Conservation (phyloP, 805 yeast species). For the Ogataea nonfermentans region DNA sequence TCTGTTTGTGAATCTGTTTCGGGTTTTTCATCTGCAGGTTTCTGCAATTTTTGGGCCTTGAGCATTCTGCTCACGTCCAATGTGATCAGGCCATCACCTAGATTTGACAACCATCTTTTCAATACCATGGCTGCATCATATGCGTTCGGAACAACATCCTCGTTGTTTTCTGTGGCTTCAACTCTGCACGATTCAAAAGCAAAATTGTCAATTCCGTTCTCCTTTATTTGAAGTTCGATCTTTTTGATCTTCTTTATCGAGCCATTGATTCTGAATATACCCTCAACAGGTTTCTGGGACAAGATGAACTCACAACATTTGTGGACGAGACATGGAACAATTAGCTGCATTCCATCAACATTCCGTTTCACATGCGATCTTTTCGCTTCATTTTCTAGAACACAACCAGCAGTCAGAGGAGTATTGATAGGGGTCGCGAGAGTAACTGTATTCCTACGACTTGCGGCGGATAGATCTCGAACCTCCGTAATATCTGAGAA, state of each 20-base stretch:
- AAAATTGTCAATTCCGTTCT: slow-evolving; percentile 22
- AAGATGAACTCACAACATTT: slow-evolving; percentile 33
- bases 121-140: slow-evolving; percentile 38
- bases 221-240: slow-evolving; percentile 28
- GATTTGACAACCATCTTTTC: slow-evolving; percentile 35
- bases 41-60: slow-evolving; percentile 16
- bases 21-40: neutral
- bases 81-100: slow-evolving; percentile 33
- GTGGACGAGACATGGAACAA: slow-evolving; percentile 32
- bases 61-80: slow-evolving; percentile 22
- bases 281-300: slow-evolving; percentile 29
- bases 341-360: slow-evolving; percentile 16
- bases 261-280: slow-evolving; percentile 39
- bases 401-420: slow-evolving; percentile 10
- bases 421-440: slow-evolving; percentile 13
- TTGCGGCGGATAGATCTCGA: neutral
- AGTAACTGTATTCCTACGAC: slow-evolving; percentile 10
- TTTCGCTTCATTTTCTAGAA: slow-evolving; percentile 26
- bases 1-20: slow-evolving; percentile 10
- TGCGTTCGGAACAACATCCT: slow-evolving; percentile 22
- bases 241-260: slow-evolving; percentile 33
- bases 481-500: slow-evolving; percentile 1
- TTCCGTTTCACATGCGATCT: slow-evolving; percentile 15
- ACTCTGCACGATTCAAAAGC: slow-evolving; percentile 18
- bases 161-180: slow-evolving; percentile 16